Evolutionary conservation across 2,329 filamentous ascomycete species (phyloP), one percentile per base, ranked within the genome.

Genomic region (Botryosphaeria agaves): DNA sequence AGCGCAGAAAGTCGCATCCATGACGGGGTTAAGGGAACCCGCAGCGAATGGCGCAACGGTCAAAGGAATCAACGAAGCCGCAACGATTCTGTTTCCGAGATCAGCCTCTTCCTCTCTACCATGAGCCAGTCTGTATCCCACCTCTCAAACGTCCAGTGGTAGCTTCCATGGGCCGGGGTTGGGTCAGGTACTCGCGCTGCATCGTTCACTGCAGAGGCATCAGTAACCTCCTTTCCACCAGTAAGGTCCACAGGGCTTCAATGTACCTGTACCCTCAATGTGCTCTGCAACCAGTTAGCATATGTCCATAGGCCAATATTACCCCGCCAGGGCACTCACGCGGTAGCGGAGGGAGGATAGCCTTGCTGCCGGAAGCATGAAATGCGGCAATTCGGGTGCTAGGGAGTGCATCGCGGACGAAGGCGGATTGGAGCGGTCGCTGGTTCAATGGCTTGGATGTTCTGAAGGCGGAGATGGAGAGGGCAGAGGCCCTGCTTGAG

Each of bases 121-220:
- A 26, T 16, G n/a, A 3, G 27, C 9, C 26, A 20, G 28, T 26
- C 14, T 25, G 14, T 30, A 17, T 14, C 17, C 34, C 50, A 72
- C 68, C 73, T 65, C 67, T 98, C 89, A 49, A 93, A 93, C 36
- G 79, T 81, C 89, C 89, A 98, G 70, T 98, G 89, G 66, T 95
- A 98, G 57, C 80, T 91, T 45, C 89, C 89, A 61, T 98, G 82
- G 33, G 73, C 64, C 25, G 87, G 74, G 43, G 69, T 72, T 31
- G 81, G 59, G 14, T 69, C 52, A 27, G 84, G 85, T 15, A 93
- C 57, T 23, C 71, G 72, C 18, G 71, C 79, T 33, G 89, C 72
- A 49, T 95, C 85, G 61, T 98, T 98, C 51, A 85, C 83, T 78
- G 47, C 28, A 11, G 5, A n/a, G n/a, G n/a, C n/a, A n/a, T n/a